phyloP scores from a whole-genome alignment of 2,329 filamentous ascomycete genomes.

The Fusarium papillatum region DNA sequence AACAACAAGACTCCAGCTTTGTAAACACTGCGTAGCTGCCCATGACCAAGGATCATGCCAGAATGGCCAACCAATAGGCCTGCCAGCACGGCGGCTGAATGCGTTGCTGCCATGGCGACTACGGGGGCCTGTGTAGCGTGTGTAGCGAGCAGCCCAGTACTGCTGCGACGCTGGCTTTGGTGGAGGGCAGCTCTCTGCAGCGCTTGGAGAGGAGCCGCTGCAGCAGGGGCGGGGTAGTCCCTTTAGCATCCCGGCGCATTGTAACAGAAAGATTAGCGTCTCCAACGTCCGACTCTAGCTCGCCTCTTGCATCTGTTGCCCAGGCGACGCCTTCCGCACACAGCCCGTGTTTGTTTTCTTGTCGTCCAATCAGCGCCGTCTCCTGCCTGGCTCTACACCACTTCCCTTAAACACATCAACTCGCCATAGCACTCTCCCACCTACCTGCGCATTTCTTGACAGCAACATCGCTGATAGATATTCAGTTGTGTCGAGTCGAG shows the following conservation, averaged over 20 bases:
- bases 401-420: constrained; percentile 51
- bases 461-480: constrained; percentile 40
- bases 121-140: constrained; percentile 31
- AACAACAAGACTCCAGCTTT: constrained; percentile 30
- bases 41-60: constrained; percentile 44
- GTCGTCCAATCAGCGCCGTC: constrained; percentile 45
- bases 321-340: constrained; percentile 42
- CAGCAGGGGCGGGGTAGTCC: constrained; percentile 43
- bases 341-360: constrained; percentile 48
- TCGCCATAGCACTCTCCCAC: constrained; percentile 40
- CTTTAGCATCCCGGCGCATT: constrained; percentile 40
- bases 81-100: constrained; percentile 35
- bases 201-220: constrained; percentile 37
- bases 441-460: constrained; percentile 42
- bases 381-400: constrained; percentile 29
- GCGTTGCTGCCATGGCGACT: constrained; percentile 50
- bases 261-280: constrained; percentile 46
- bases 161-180: constrained; percentile 32
- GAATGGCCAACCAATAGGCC: constrained; percentile 39
- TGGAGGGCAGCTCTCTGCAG: constrained; percentile 30
- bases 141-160: constrained; percentile 26
- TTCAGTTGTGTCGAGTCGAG: constrained; percentile 30
- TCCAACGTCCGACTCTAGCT: constrained; percentile 36
- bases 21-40: constrained; percentile 38
- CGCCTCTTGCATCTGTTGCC: constrained; percentile 37